Base-by-base conservation (phyloP, 768 basidiomycete genomes). In the Leccinum variicolor region DNA sequence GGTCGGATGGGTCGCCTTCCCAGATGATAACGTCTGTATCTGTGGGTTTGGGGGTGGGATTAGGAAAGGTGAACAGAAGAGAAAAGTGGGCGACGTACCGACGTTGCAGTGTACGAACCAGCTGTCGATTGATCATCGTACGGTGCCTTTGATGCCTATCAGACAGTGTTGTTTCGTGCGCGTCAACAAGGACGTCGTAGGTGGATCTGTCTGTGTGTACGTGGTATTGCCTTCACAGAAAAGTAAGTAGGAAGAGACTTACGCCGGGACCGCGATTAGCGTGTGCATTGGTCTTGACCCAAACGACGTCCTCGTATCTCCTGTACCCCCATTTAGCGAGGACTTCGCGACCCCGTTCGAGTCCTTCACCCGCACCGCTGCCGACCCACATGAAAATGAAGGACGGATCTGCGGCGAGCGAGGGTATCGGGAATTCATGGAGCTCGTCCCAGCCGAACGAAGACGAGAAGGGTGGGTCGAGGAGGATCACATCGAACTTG, bases 21-120 rank as follows among this genome's bases (percentile, higher is more conserved):
- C 95, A 97, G 19, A 98, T 87, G 56, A 96, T 87, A 10, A 96
- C 91, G 71, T 97, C 94, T n/a, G 94, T 96, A 68, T 96, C 94
- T 93, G 59, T n/a, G 36, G 1, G 48, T 48, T 47, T 7, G n/a
- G 28, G 31, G 73, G 0, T 6, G 25, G 45, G 23, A n/a, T 26
- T 13, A 48, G 6, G 1, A 5, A 29, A 10, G 3, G 25, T n/a
- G 58, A 8, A 36, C 8, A 15, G 7, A 23, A 29, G 15, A 3
- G 11, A 14, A n/a, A 34, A 29, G 17, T 3, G 15, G 28, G 26
- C 10, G 53, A 62, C 91, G 52, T 70, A 91, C 92, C 93, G 62
- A 99, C 90, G 73, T 99, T 99, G 69, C 95, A 98, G 72, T 99
- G 96, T 0, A 97, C 96, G 73, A 98, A 95, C 88, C 92, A 92